These are phyloP conservation scores for Penicillium expansum DNA, from an alignment of 2,329 filamentous ascomycete genomes.

Conservation along the genomic window DNA sequence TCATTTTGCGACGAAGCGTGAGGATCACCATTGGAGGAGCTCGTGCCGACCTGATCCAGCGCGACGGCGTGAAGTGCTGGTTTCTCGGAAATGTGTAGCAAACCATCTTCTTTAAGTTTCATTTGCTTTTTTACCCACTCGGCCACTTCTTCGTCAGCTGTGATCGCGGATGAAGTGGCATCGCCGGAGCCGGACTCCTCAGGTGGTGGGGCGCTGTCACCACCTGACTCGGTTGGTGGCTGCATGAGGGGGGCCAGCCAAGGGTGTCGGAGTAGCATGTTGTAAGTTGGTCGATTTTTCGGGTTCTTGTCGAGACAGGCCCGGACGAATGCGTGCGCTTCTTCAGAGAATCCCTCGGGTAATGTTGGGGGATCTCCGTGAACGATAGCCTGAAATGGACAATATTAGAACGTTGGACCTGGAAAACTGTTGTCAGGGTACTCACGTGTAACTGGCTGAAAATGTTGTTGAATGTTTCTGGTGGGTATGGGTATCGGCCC, in stretches of 20 bases:
- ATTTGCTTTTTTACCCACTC: constrained; percentile 77
- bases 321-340: constrained; percentile 80
- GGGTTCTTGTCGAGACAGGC: constrained; percentile 91
- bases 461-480: constrained; percentile 96
- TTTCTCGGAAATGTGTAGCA: constrained; percentile 56
- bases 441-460: constrained; percentile 95
- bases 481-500: constrained; percentile 92
- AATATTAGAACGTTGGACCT: constrained; percentile 11
- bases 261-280: constrained; percentile 80
- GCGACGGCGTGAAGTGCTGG: constrained; percentile 87
- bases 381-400: constrained; percentile 75
- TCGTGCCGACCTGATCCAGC: constrained; percentile 64
- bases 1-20: constrained; percentile 7
- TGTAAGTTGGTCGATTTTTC: constrained; percentile 88
- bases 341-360: constrained; percentile 75
- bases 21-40: constrained; percentile 34
- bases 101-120: constrained; percentile 61
- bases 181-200: constrained; percentile 27
- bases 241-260: constrained; percentile 79
- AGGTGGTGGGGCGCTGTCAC: constrained; percentile 38
- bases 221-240: constrained; percentile 68
- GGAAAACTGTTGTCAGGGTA: constrained; percentile 24
- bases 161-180: constrained; percentile 39
- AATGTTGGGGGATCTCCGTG: constrained; percentile 93
- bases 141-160: constrained; percentile 77